Evolutionary conservation across 352 stramenopile species (phyloP).

Genomic region (Lagenidium giganteum): DNA sequence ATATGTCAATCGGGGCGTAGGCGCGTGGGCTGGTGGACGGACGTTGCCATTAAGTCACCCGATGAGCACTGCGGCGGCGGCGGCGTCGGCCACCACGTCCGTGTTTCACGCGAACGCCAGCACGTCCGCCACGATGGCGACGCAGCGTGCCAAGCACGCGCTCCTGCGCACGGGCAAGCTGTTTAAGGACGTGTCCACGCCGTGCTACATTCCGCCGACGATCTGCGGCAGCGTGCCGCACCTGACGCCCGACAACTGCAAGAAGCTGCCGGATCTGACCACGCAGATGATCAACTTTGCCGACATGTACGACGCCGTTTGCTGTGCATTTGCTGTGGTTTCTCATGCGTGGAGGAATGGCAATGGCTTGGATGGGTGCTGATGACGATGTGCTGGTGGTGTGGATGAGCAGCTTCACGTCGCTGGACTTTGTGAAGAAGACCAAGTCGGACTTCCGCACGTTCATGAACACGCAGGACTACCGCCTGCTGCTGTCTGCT

Average conservation of each 20-base stretch:
- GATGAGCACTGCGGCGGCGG: too few relatives aligned
- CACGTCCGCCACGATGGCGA: too few relatives aligned
- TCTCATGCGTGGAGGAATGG: not conserved
- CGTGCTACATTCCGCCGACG: slow-evolving; percentile 68
- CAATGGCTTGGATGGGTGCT: not conserved
- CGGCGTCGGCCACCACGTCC: too few relatives aligned
- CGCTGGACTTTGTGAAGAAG: slow-evolving; percentile 26
- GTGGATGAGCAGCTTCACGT: slow-evolving; percentile 17
- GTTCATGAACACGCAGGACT: slow-evolving; percentile 44
- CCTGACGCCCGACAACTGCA: slow-evolving; percentile 70
- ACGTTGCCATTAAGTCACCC: too few relatives aligned
- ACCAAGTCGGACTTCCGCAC: slow-evolving; percentile 36
- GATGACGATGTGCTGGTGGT: not conserved
- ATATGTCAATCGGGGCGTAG: too few relatives aligned
- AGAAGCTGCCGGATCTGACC: slow-evolving; percentile 49
- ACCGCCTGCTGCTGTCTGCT: slow-evolving; percentile 53
- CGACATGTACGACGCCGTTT: slow-evolving; percentile 75
- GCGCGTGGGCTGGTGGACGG: too few relatives aligned
- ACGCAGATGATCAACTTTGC: slow-evolving; percentile 63
- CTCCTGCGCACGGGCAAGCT: slow-evolving; percentile 32
- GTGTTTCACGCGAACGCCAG: too few relatives aligned
- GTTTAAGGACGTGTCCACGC: slow-evolving; percentile 32
- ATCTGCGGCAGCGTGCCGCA: slow-evolving; percentile 65
- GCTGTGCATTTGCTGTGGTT: not conserved
- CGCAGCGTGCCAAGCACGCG: too few relatives aligned